Evolutionary conservation across 768 basidiomycete species (phyloP), one percentile per base, ranked within the genome.

Genomic region (Leccinum fibrillosum): DNA sequence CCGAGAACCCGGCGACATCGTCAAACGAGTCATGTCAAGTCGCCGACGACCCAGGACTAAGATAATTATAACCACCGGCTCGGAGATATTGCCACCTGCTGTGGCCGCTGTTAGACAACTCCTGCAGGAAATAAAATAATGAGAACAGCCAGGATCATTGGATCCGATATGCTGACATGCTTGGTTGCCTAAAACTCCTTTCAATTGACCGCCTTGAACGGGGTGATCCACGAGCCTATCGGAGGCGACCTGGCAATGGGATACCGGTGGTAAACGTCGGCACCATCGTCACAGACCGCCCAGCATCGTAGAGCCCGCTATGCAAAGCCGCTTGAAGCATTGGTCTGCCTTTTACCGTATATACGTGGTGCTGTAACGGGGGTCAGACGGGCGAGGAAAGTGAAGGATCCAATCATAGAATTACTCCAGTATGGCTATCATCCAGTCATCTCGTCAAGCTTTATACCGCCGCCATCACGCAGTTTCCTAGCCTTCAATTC

Each of bases 401-500:
- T 17, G 49, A 30, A 52, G 42, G 44, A 61, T 49, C 54, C 59
- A 45, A 15, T 57, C 56, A 62, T 52, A 58, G 60, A 28, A 54
- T 54, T 53, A 32, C 51, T 52, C 54, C 48, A 53, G 44, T 58
- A 54, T 32, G 32, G 53, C 52, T 34, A 53, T 28, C 49, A 39
- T 45, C 57, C 47, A 52, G 56, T 61, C 48, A 59, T 21, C 34
- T 48, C 23, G 35, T 53, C 60, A 28, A 55, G 48, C 58, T 55
- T 60, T 47, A 35, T 44, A 48, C 63, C 58, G 50, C 52, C 54
- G 55, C 55, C 52, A 45, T 58, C 62, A 49, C 56, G 64, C 66
- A 66, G 55, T 66, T 75, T 78, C 63, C 68, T 75, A 21, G 81
- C 84, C 70, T 87, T 91, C 71, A 92, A 65, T 71, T 86, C 81